Conservation (phyloP, 331 rosid genomes). For the Acacia pycnantha region DNA sequence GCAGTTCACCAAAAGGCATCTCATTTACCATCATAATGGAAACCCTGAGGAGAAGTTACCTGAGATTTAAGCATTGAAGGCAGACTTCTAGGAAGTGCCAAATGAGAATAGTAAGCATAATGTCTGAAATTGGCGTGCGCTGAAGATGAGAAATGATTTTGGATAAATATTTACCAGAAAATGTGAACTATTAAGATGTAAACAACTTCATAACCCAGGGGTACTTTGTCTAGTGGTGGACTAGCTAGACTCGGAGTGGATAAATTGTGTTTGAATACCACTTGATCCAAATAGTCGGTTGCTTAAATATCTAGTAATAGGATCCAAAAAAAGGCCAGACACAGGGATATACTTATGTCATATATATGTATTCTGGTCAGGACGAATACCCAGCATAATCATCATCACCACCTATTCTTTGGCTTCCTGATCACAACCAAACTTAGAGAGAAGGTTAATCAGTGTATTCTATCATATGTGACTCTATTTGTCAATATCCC, state of each 20-base stretch:
- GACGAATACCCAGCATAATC: constrained; percentile 24
- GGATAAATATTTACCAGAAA: not conserved
- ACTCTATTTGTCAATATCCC: not conserved
- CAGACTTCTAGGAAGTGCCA: not conserved
- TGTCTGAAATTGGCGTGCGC: not conserved
- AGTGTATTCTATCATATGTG: constrained; percentile 53
- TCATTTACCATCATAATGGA: not conserved
- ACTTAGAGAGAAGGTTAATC: constrained; percentile 55
- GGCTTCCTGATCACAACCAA: constrained; percentile 42
- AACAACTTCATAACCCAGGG: not conserved
- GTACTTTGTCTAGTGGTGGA: too few species aligned
- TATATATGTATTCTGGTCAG: constrained; percentile 42
- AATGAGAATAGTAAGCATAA: not conserved
- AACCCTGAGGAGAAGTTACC: not conserved
- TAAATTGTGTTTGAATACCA: too few species aligned
- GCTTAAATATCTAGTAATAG: too few species aligned
- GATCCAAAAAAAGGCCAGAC: too few species aligned
- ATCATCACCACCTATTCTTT: constrained; percentile 50
- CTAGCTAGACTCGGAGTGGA: too few species aligned
- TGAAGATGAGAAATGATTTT: not conserved
- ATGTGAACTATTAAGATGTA: not conserved
- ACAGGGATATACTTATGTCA: too few species aligned
- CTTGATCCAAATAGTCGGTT: too few species aligned
- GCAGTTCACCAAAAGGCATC: not conserved
- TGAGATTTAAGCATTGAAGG: not conserved